A percentile compares a stretch with the other conserved stretches of the same genome.
Conservation (phyloP, 139 green algal genomes). For the Gonium pectorale region DNA sequence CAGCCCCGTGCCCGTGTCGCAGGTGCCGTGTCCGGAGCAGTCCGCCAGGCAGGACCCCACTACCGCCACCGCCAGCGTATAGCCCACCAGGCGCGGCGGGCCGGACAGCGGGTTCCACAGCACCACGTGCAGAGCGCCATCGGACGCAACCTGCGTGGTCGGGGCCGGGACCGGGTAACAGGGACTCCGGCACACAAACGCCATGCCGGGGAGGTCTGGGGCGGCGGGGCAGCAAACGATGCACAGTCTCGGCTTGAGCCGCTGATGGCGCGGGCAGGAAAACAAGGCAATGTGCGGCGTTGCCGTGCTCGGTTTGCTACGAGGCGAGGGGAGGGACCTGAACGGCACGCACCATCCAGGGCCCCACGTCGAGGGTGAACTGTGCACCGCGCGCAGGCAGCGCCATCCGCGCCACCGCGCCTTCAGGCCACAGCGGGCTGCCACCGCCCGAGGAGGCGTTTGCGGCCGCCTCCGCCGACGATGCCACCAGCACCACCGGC, state of each 20-base stretch:
- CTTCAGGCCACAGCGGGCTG: not conserved
- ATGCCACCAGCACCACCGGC: conserved; percentile 6
- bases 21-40: conserved; percentile 68
- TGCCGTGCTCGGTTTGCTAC: too few relatives aligned
- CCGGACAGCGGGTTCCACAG: conserved; percentile 68
- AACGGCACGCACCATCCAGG: conserved; percentile 29
- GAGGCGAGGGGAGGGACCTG: too few relatives aligned
- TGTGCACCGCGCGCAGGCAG: not conserved
- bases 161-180: too few relatives aligned
- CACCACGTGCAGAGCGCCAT: conserved; percentile 50
- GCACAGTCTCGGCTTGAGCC: too few relatives aligned
- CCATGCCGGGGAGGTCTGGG: too few relatives aligned
- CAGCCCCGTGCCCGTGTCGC: conserved; percentile 54
- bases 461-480: not conserved
- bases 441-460: not conserved
- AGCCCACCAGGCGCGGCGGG: conserved; percentile 47
- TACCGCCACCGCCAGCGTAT: conserved; percentile 55
- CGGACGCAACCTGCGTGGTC: not conserved
- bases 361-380: conserved; percentile 7
- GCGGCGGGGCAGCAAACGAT: too few relatives aligned
- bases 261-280: too few relatives aligned
- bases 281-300: too few relatives aligned
- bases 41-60: conserved; percentile 62
- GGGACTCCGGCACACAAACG: too few relatives aligned
- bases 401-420: not conserved